These are phyloP conservation scores for Margaritispora aquatica DNA, from an alignment of 495 filamentous ascomycete species.

Conservation along the genomic window DNA sequence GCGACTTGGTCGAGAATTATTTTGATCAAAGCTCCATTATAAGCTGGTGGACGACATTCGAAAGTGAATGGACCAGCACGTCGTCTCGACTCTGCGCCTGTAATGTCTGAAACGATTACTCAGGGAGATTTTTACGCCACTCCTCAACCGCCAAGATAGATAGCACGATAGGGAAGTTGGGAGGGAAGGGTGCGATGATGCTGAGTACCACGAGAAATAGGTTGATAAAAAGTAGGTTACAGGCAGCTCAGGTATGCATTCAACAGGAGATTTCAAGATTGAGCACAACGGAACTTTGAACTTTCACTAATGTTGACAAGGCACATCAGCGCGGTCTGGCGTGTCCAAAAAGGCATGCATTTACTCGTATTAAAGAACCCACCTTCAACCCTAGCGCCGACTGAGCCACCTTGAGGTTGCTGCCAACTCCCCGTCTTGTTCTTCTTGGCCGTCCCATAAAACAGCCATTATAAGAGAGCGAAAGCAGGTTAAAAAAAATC, in stretches of 20 bases:
- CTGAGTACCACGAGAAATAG: no score
- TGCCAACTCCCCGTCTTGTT: not conserved
- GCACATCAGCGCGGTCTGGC: not conserved
- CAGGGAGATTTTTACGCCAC: not conserved
- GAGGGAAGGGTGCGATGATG: not conserved
- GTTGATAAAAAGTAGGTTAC: no score
- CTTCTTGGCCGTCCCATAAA: not conserved
- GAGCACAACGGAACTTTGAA: not conserved
- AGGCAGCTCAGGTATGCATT: not conserved
- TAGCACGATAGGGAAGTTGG: not conserved
- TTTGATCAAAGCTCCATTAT: constrained; percentile 12
- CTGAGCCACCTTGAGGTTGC: constrained; percentile 1
- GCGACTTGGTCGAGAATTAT: not conserved
- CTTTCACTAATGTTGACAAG: not conserved
- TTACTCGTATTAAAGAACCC: not conserved
- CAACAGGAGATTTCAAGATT: not conserved
- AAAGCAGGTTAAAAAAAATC: not conserved
- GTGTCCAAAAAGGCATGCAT: not conserved
- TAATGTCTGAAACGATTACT: not conserved
- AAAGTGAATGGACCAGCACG: not conserved
- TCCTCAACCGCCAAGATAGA: not conserved
- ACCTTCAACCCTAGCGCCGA: not conserved
- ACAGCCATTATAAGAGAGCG: not conserved
- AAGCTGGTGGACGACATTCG: constrained; percentile 6
- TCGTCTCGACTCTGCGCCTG: not conserved